Base-by-base conservation (phyloP, 164 flowering plant species). In the Stephania japonica region DNA sequence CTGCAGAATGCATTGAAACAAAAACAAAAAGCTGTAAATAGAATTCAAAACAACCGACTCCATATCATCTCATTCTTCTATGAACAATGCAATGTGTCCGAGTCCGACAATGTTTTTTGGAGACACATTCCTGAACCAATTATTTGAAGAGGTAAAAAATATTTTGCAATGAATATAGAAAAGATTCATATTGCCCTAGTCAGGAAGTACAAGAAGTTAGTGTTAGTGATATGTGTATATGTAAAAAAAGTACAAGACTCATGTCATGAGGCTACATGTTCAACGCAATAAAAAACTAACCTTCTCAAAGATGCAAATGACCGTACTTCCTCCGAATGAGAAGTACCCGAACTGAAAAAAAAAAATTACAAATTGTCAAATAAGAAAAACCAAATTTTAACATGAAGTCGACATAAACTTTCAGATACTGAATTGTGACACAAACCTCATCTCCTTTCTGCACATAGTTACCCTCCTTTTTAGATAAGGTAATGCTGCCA, bases 241-340 rank as follows among this genome's bases (percentile, higher is more conserved):
- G 19, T 56, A 5, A 16, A 56, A 56, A 5, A 56, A 5, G 19
- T 16, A 56, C 18, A 62, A 70, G 18, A 24, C 47, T 70, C 11
- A 13, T 53, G 42, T 70, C 11, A 13, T 53, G 42, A 70, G 10
- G 6, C 25, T 19, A 50, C 27, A 24, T 16, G n/a, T n/a, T 41
- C 44, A 47, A 56, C 5, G 62, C 1, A 18, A 70, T 53, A 72
- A n/a, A 32, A 71, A 25, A 75, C 90, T 49, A 61, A 94, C 99
- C 99, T 95, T 90, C 78, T 93, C 97, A 79, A 95, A 95, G 74
- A 95, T 86, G 47, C 96, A 89, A 53, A 95, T 86, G 11, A 93
- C 97, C 21, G 99, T 93, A 80, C 99, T 93, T 75, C 99, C 98
- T 72, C 99, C 99, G 80, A 95, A 93, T 32, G 96, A 91, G 88